A percentile compares a stretch with the other conserved stretches of the same genome.
Conservation (phyloP, 1,284 basidiomycete species). For the Leccinum subspadiceum region DNA sequence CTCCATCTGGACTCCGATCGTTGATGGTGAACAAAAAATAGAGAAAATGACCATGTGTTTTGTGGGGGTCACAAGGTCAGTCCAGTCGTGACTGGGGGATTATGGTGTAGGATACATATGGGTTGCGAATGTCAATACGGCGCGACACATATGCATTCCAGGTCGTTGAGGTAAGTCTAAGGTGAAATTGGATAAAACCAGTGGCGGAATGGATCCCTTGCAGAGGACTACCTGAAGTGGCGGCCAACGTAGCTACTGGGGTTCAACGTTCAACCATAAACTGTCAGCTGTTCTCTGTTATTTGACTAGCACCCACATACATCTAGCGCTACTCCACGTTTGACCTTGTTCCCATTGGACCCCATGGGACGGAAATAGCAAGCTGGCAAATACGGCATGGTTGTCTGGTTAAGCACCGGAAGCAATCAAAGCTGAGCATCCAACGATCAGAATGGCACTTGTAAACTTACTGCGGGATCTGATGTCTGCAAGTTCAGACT, state of each 20-base stretch:
- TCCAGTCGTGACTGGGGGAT: background rate
- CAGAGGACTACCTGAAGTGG: background rate
- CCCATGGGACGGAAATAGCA: background rate
- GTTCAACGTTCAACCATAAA: background rate
- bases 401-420: background rate
- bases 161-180: background rate
- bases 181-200: background rate
- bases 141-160: background rate
- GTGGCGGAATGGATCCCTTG: background rate
- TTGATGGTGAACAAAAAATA: background rate
- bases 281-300: background rate
- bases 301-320: background rate
- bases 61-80: background rate
- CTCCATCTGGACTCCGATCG: background rate
- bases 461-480: conserved; percentile 1
- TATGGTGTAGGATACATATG: background rate
- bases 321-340: background rate
- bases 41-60: background rate
- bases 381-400: background rate
- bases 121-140: background rate
- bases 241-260: background rate
- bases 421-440: background rate
- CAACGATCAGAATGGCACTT: conserved; percentile 3
- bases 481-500: background rate
- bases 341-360: background rate